Evolutionary conservation across 2,329 filamentous ascomycete genomes (phyloP).

Genomic region (Aspergillus niger): DNA sequence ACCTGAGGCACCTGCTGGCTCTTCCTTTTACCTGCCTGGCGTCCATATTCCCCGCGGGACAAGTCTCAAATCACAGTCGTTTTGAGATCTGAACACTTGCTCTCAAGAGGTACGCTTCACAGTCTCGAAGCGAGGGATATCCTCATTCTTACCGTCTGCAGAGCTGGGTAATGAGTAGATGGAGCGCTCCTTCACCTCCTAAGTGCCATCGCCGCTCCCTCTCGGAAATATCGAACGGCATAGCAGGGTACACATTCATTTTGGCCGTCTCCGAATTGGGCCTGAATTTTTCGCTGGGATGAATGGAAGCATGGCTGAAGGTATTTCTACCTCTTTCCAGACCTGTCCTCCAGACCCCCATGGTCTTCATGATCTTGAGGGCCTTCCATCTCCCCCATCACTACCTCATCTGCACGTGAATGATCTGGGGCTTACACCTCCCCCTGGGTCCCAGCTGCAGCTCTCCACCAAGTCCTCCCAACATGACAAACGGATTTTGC

Average conservation of each 20-base stretch:
- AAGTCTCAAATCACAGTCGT: neutral
- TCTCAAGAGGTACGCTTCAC: conserved; percentile 1
- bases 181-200: neutral
- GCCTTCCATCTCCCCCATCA: conserved; percentile 22
- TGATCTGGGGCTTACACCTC: conserved; percentile 48
- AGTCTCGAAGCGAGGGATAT: neutral
- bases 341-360: conserved; percentile 24
- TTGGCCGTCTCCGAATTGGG: neutral
- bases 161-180: neutral
- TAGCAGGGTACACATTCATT: neutral
- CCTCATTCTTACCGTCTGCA: neutral
- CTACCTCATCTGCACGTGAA: conserved; percentile 30
- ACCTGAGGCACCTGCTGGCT: neutral
- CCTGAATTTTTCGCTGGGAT: conserved; percentile 17
- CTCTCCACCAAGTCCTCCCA: conserved; percentile 15
- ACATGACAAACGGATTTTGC: conserved; percentile 13
- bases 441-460: conserved; percentile 40
- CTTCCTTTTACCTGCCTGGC: neutral
- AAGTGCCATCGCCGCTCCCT: neutral
- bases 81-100: neutral
- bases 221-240: neutral
- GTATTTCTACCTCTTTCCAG: conserved; percentile 42
- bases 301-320: conserved; percentile 36
- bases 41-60: no score
- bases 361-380: conserved; percentile 23